phyloP scores from a whole-genome alignment of 208 protist species.

The Trichomonas vaginalis region DNA sequence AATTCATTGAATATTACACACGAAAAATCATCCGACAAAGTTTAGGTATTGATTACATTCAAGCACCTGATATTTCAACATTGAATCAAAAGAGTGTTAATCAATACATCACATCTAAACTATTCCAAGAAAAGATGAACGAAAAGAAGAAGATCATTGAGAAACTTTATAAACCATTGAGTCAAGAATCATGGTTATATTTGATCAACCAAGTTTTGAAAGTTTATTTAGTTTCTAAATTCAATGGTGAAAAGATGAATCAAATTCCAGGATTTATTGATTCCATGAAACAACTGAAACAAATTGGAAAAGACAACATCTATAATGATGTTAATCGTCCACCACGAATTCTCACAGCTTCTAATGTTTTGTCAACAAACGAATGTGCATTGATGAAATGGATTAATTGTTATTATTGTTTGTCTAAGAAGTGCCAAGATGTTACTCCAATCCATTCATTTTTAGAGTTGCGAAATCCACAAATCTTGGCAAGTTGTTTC shows the following conservation, averaged over 20 bases:
- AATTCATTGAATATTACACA: not conserved
- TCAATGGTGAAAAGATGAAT: not conserved
- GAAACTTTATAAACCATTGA: not conserved
- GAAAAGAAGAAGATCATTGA: not conserved
- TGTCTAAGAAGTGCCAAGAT: not conserved
- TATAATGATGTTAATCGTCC: not conserved
- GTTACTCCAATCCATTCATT: not conserved
- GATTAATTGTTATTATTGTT: not conserved
- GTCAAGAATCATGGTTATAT: not conserved
- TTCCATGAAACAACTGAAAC: not conserved
- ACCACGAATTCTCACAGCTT: not conserved
- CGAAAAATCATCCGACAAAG: not conserved
- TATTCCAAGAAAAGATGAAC: not conserved
- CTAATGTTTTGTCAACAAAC: not conserved
- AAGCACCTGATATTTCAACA: not conserved
- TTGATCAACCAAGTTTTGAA: not conserved
- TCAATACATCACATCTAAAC: not conserved
- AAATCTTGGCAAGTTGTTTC: not conserved
- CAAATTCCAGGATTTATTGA: not conserved
- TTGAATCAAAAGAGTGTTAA: not conserved
- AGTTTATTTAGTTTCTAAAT: not conserved
- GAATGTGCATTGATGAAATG: not conserved
- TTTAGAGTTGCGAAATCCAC: not conserved
- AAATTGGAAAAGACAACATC: not conserved
- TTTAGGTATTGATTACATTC: not conserved